Conservation (phyloP, 768 basidiomycete genomes). For the Crepidotus variabilis region DNA sequence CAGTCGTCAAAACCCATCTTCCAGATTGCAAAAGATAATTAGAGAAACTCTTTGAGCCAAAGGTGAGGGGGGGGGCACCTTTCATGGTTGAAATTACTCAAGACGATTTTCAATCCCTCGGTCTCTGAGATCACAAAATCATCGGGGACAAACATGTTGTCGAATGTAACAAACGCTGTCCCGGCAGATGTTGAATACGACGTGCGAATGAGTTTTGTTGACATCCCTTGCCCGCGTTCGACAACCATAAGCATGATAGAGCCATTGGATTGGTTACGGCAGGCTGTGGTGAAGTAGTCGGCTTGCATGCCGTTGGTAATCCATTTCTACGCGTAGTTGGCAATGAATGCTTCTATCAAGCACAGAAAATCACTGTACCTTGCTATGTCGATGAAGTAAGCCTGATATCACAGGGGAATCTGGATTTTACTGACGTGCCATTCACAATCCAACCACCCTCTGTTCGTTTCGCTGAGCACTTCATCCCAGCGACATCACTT, state of each 20-base stretch:
- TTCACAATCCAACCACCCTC: conserved; percentile 62
- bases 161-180: conserved; percentile 79
- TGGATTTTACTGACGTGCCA: not conserved
- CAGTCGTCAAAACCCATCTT: conserved; percentile 83
- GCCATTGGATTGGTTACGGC: conserved; percentile 52
- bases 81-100: conserved; percentile 91
- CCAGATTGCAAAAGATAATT: not conserved
- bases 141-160: conserved; percentile 81
- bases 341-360: not conserved
- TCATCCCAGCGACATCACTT: conserved; percentile 77
- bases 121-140: conserved; percentile 71
- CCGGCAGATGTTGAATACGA: conserved; percentile 78
- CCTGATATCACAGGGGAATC: conserved; percentile 22
- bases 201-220: conserved; percentile 79
- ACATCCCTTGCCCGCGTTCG: conserved; percentile 59
- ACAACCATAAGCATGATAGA: conserved; percentile 79
- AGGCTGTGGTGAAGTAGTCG: conserved; percentile 68
- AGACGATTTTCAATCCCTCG: conserved; percentile 32
- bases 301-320: conserved; percentile 72
- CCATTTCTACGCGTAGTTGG: conserved; percentile 53
- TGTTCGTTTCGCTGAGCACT: conserved; percentile 73
- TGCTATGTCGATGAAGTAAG: conserved; percentile 30
- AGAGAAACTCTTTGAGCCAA: not conserved
- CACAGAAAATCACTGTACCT: not conserved
- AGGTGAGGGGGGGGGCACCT: conserved; percentile 14